Evolutionary conservation across 2,329 filamentous ascomycete genomes (phyloP), one percentile per base, ranked within the genome.

Genomic region (Alternaria sp.): DNA sequence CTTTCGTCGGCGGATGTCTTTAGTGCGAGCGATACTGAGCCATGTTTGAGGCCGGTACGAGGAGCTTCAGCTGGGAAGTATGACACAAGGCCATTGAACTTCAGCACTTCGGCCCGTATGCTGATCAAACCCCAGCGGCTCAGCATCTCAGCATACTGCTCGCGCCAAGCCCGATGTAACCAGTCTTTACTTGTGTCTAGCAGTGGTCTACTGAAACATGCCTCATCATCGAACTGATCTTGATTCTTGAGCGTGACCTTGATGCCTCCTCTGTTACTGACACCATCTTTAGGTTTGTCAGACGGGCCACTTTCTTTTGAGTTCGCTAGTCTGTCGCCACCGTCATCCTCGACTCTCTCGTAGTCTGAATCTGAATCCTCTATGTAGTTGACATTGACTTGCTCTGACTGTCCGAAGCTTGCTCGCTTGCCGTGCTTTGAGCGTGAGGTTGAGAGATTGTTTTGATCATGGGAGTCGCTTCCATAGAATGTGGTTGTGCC

Each of bases 91-190:
- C 82, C 82, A 54, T 86, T 84, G 61, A 87, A 86, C 67, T 88
- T 89, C 25, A 89, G 80, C 2, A 90, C 80, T 73, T 90, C 88
- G 14, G 85, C 84, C 54, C 84, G 82, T 66, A 86, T 81, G 21
- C 86, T 81, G 12, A 83, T 79, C 11, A 90, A 68, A 12, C 83
- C 84, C 88, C 88, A 90, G 9, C 85, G 83, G n/a, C 84, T 84
- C 5, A 90, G 81, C 59, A 88, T 80, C 51, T 88, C 80, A 4
- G 88, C 87, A 75, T 90, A 90, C 47, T 84, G 81, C 55, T 81
- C 78, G 45, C 87, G 84, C 79, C 89, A 90, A 3, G 83, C 80
- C 7, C 77, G 78, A 68, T 86, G 86, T 46, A 85, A 79, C 67
- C 75, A 77, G 20, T 83, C 81, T 47, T 85, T 82, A 10, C 79